Base-by-base conservation (phyloP, 805 yeast genomes). In the Kodamaea sagamina region DNA sequence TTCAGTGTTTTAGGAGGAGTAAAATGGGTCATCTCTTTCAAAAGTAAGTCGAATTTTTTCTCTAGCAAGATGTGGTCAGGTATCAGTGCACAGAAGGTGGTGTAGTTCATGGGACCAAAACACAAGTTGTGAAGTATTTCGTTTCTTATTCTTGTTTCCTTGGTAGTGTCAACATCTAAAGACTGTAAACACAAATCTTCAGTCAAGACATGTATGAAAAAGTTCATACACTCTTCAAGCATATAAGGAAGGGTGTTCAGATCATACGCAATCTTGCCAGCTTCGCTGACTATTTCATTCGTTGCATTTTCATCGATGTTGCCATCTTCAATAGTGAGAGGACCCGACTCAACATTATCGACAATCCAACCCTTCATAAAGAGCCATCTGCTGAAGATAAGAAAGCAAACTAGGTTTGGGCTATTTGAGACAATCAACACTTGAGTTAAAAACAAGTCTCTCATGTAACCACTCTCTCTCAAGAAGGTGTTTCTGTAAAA, bases 51-150 rank as follows among this genome's bases (percentile, higher is more conserved):
- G 68, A 92, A 89, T 18, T 79, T 67, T 48, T 86, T 87, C 44
- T 88, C 93, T 4, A 79, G 71, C 0, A 81, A 67, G 26, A 89
- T 70, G 51, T 83, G 86, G 39, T 89, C 97, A 0, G 97, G 92
- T 2, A 89, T 74, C 11, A 73, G 76, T 2, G 78, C 65, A 44
- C 83, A 74, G 13, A 93, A 63, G 43, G 86, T 86, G 3, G 93
- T 78, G 57, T 82, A 90, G 16, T 81, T 72, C 69, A 82, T 67
- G 2, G 85, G 82, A 22, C 82, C 81, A 67, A 88, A 86, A 49
- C 95, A 82, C n/a, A 92, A 68, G 2, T 81, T 75, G 55, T 93
- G 97, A 16, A 89, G 71, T n/a, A 92, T 79, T 52, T 90, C 97
- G 32, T 77, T 73, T 44, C 68, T 71, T 21, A 89, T 74, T 40